A percentile compares a stretch with the other conserved stretches of the same genome.
These are phyloP conservation scores for Acanthamoeba healyi DNA, from an alignment of 208 protist genomes.

Conservation along the genomic window DNA sequence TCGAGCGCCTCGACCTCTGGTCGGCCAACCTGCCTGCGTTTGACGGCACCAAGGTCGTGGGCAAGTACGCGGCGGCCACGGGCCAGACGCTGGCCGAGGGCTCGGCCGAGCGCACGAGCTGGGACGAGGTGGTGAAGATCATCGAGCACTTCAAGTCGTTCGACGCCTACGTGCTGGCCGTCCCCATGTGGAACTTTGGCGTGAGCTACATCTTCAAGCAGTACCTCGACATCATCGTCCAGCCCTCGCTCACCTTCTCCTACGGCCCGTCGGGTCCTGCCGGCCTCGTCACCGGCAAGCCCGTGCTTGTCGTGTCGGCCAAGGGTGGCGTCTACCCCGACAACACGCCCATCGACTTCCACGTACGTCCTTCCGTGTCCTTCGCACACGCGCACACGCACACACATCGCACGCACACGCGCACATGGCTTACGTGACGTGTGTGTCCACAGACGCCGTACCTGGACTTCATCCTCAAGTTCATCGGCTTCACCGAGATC, in stretches of 20 bases:
- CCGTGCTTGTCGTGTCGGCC: neutral
- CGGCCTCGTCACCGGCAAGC: constrained; percentile 10
- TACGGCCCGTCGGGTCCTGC: neutral
- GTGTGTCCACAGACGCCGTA: neutral
- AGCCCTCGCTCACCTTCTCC: neutral
- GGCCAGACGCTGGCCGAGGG: neutral
- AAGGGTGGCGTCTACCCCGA: neutral
- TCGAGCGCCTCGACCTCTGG: neutral
- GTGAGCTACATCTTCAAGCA: neutral
- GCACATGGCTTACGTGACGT: neutral
- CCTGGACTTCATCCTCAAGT: neutral
- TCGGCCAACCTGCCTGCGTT: neutral
- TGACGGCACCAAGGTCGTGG: neutral
- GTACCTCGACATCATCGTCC: neutral
- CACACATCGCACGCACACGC: neutral
- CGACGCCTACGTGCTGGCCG: constrained; percentile 5
- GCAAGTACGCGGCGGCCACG: neutral
- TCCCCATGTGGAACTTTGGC: constrained; percentile 16
- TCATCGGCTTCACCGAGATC: constrained; percentile 11
- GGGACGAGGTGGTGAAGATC: neutral
- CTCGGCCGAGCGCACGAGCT: neutral
- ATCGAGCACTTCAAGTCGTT: constrained; percentile 18
- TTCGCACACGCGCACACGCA: neutral
- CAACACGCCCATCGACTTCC: neutral
- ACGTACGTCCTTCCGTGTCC: neutral